phyloP scores from a whole-genome alignment of 2,329 filamentous ascomycete genomes.

The Falciphora oryzae region DNA sequence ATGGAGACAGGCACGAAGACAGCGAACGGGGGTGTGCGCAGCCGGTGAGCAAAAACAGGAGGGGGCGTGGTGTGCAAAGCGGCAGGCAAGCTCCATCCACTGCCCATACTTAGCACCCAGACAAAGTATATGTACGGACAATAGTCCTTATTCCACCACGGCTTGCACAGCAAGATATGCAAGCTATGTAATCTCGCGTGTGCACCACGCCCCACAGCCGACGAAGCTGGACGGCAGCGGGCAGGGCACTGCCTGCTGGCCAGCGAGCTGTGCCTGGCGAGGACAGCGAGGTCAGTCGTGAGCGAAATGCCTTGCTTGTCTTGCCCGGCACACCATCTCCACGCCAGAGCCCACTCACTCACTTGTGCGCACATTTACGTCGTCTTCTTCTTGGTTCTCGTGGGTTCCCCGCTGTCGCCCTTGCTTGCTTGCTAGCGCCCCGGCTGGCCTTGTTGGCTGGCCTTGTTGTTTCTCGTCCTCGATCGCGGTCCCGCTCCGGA shows the following conservation, averaged over 20 bases:
- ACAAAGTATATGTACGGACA: not conserved
- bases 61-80: not conserved
- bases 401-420: not conserved
- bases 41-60: not conserved
- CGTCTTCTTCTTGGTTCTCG: not conserved
- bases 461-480: not conserved
- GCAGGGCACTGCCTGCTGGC: slow-evolving; percentile 4
- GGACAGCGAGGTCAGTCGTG: not conserved
- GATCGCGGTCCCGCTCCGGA: not conserved
- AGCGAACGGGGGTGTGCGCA: not conserved
- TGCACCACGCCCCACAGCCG: not conserved
- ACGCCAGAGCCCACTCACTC: not conserved
- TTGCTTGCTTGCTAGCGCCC: not conserved
- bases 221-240: not conserved
- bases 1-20: not conserved
- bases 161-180: not conserved
- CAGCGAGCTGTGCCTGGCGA: slow-evolving; percentile 6
- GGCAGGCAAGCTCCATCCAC: not conserved
- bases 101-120: not conserved
- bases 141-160: not conserved
- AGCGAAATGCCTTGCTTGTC: not conserved
- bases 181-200: slow-evolving; percentile 1
- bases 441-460: not conserved
- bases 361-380: not conserved
- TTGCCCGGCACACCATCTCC: not conserved